These are phyloP conservation scores for Dacryopinax primogenitus DNA, from an alignment of 768 basidiomycete species.

Conservation along the genomic window DNA sequence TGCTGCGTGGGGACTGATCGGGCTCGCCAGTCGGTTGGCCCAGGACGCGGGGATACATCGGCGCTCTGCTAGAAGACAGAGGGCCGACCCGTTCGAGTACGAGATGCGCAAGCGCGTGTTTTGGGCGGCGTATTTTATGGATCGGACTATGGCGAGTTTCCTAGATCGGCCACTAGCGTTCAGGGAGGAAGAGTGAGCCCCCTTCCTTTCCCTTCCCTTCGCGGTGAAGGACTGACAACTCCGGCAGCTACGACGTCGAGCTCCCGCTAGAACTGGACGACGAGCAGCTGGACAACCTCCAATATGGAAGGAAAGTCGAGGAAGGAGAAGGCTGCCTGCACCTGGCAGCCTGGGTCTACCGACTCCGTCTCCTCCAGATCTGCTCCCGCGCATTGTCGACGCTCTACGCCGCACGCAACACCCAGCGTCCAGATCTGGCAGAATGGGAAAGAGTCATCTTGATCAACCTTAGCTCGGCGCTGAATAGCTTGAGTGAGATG, in stretches of 20 bases:
- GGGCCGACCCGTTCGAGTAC: constrained; percentile 37
- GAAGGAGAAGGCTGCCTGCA: neutral
- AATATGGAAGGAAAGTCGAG: neutral
- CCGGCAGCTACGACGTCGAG: constrained; percentile 1
- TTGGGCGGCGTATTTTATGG: constrained; percentile 31
- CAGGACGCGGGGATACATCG: constrained; percentile 72
- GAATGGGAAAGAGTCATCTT: constrained; percentile 1
- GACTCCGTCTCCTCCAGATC: neutral
- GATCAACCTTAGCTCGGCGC: neutral
- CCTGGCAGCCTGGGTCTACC: neutral
- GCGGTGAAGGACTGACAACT: neutral
- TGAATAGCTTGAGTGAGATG: constrained; percentile 1
- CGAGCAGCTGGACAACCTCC: constrained; percentile 6
- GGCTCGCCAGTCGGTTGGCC: constrained; percentile 51
- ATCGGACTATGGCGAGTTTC: constrained; percentile 3
- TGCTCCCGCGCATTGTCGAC: neutral
- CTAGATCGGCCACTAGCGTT: neutral
- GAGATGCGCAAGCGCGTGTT: constrained; percentile 72
- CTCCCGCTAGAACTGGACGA: constrained; percentile 3
- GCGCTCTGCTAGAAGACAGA: constrained; percentile 38
- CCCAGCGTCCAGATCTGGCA: neutral
- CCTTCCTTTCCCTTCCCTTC: neutral
- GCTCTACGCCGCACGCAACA: constrained; percentile 6
- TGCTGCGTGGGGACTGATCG: constrained; percentile 51
- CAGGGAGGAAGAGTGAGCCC: neutral